Conservation (phyloP, 2,329 filamentous ascomycete species). For the Zymoseptoria crescenta region DNA sequence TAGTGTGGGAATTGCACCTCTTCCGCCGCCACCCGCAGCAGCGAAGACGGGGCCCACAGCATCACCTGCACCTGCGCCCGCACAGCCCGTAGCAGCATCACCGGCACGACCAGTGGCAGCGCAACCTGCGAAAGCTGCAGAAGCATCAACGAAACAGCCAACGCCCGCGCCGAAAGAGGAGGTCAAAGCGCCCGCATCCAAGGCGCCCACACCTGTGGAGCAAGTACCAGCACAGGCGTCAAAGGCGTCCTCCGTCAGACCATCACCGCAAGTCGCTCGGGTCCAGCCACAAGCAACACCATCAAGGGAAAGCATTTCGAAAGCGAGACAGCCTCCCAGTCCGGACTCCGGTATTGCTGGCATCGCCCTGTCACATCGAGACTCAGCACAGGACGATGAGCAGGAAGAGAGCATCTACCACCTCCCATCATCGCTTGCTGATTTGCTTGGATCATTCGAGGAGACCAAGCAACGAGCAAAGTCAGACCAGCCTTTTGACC, state of each 20-base stretch:
- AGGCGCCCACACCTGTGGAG: slow-evolving; percentile 6
- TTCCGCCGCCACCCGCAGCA: slow-evolving; percentile 77
- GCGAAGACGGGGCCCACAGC: slow-evolving; percentile 50
- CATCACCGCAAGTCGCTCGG: slow-evolving; percentile 32
- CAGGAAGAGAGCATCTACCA: slow-evolving; percentile 78
- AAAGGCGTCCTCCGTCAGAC: slow-evolving; percentile 21
- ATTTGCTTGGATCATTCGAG: slow-evolving; percentile 87
- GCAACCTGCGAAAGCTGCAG: slow-evolving; percentile 19
- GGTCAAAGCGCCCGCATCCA: slow-evolving; percentile 17
- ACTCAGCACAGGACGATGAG: slow-evolving; percentile 39
- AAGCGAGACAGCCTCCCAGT: slow-evolving; percentile 25
- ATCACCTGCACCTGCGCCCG: slow-evolving; percentile 39
- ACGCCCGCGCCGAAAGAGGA: slow-evolving; percentile 24
- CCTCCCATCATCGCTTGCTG: slow-evolving; percentile 77
- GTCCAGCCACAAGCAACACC: slow-evolving; percentile 27
- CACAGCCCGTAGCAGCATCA: slow-evolving; percentile 38
- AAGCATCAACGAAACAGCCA: slow-evolving; percentile 22
- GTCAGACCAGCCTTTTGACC: slow-evolving; percentile 53
- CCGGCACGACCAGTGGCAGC: slow-evolving; percentile 28
- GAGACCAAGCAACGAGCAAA: slow-evolving; percentile 63
- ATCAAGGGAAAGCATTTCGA: slow-evolving; percentile 7
- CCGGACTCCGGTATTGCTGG: slow-evolving; percentile 30
- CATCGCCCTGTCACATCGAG: slow-evolving; percentile 44
- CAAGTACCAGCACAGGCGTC: slow-evolving; percentile 7
- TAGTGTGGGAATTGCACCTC: slow-evolving; percentile 81